Conservation (phyloP, 257 asterid species). For the Lantana camara region DNA sequence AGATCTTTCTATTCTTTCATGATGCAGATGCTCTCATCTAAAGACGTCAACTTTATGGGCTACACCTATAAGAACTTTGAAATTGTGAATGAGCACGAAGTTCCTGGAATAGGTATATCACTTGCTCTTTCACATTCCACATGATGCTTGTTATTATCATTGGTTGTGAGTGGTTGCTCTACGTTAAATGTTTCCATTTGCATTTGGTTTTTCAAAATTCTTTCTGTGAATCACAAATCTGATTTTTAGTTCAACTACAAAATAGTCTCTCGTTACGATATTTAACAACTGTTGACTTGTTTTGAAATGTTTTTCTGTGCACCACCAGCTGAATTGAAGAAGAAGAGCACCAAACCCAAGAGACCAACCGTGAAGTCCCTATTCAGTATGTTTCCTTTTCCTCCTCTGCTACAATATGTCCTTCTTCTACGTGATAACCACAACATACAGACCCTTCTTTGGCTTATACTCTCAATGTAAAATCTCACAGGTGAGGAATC, state of each 20-base stretch:
- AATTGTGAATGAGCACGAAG: constrained; percentile 80
- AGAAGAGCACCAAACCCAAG: constrained; percentile 75
- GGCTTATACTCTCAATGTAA: constrained; percentile 13
- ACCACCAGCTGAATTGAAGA: constrained; percentile 73
- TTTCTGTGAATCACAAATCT: not conserved
- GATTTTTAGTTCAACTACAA: not conserved
- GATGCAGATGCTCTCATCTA: constrained; percentile 77
- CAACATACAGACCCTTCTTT: not conserved
- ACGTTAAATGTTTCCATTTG: too few species aligned
- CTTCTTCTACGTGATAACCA: not conserved
- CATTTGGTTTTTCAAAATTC: not conserved
- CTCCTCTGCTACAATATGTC: constrained; percentile 8
- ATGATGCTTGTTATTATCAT: not conserved
- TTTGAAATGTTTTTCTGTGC: constrained; percentile 21
- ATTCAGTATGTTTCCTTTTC: constrained; percentile 56
- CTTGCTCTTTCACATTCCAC: not conserved
- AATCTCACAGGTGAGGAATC: constrained; percentile 56
- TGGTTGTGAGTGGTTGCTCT: too few species aligned
- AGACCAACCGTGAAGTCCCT: constrained; percentile 87
- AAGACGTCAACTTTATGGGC: constrained; percentile 86
- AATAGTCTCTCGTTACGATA: not conserved
- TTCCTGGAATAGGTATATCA: constrained; percentile 67
- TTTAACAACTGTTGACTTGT: constrained; percentile 1
- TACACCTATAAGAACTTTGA: constrained; percentile 83
- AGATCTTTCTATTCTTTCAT: constrained; percentile 22